These are phyloP conservation scores for Tuber borchii DNA, from an alignment of 495 filamentous ascomycete species.

Conservation along the genomic window DNA sequence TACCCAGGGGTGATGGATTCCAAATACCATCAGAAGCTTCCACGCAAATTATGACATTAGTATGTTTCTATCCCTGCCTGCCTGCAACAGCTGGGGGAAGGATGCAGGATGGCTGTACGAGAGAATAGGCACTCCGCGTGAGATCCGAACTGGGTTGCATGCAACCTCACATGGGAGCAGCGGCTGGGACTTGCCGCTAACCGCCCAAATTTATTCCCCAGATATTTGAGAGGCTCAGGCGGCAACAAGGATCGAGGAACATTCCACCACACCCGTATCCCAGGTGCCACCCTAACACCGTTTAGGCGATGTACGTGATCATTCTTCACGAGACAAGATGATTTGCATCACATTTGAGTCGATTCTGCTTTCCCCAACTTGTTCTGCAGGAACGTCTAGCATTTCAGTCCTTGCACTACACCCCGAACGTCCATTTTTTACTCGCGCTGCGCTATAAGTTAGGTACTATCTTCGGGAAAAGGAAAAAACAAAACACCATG, in stretches of 20 bases:
- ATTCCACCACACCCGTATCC: slow-evolving; percentile 17
- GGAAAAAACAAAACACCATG: background rate
- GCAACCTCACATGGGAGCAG: background rate
- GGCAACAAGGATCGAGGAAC: slow-evolving; percentile 18
- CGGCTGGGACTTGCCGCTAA: slow-evolving; percentile 7
- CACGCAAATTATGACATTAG: background rate
- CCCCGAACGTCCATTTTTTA: background rate
- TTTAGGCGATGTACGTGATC: background rate
- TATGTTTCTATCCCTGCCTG: slow-evolving; percentile 3
- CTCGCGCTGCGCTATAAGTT: background rate
- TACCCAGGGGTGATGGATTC: background rate
- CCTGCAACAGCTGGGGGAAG: background rate
- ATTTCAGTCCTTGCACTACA: background rate
- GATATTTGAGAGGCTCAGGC: slow-evolving; percentile 19
- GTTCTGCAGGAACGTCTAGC: background rate
- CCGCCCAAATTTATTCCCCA: slow-evolving; percentile 16
- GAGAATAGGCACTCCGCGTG: background rate
- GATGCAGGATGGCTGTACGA: background rate
- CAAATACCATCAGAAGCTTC: background rate
- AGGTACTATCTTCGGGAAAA: background rate
- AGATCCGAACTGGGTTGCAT: background rate
- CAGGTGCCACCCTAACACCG: slow-evolving; percentile 9
- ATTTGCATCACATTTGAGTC: slow-evolving; percentile 3
- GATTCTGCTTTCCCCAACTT: background rate
- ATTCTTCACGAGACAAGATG: background rate